Conservation (phyloP, 2,329 filamentous ascomycete species). For the Nemania abortiva region DNA sequence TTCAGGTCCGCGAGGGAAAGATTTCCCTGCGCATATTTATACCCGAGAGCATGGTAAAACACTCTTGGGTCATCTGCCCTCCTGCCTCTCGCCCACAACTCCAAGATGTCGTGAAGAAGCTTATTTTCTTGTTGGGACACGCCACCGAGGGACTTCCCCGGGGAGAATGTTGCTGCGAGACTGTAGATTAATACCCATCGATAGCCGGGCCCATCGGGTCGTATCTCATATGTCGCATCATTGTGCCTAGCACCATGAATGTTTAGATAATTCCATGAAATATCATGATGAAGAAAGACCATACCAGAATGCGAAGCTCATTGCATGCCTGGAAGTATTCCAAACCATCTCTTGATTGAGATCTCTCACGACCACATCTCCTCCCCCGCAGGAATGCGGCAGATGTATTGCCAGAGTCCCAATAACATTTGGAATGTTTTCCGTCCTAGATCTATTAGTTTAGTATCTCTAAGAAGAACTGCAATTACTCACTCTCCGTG, state of each 20-base stretch:
- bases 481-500: constrained; percentile 55
- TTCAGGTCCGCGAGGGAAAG: constrained; percentile 50
- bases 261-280: not conserved
- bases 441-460: constrained; percentile 50
- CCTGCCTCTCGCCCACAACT: constrained; percentile 44
- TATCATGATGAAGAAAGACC: not conserved
- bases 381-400: constrained; percentile 62
- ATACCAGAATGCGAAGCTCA: constrained; percentile 18
- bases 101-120: constrained; percentile 43
- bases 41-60: constrained; percentile 51
- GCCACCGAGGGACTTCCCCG: constrained; percentile 11
- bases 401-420: constrained; percentile 63
- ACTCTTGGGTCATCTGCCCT: constrained; percentile 11
- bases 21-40: constrained; percentile 53
- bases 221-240: constrained; percentile 65
- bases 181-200: constrained; percentile 67
- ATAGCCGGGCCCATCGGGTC: constrained; percentile 60
- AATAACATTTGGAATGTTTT: constrained; percentile 62
- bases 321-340: not conserved
- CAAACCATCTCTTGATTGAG: constrained; percentile 46
- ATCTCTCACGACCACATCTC: constrained; percentile 58
- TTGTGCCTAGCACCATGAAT: constrained; percentile 58
- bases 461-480: not conserved
- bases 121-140: constrained; percentile 14
- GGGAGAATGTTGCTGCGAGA: constrained; percentile 51